Conservation (phyloP, 768 basidiomycete species). For the Psilocybe azurescens region DNA sequence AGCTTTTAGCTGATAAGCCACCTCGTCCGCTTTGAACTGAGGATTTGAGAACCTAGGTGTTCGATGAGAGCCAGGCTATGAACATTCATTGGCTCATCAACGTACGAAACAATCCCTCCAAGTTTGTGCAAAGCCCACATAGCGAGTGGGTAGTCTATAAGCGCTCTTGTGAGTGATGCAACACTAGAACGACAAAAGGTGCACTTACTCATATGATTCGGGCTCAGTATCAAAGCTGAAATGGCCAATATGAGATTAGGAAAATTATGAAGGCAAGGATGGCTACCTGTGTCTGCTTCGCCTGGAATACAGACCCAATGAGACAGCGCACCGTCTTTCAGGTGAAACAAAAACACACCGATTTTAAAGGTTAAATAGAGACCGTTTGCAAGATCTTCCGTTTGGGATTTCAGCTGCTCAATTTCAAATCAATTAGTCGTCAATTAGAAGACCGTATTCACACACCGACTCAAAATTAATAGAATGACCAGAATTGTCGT, state of each 20-base stretch:
- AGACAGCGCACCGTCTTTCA: neutral
- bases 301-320: slow-evolving; percentile 31
- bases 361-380: slow-evolving; percentile 39
- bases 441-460: neutral
- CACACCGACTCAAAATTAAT: slow-evolving; percentile 47
- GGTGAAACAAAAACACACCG: slow-evolving; percentile 30
- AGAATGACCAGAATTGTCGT: slow-evolving; percentile 49
- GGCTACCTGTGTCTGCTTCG: slow-evolving; percentile 56
- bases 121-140: slow-evolving; percentile 58
- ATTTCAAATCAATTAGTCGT: neutral
- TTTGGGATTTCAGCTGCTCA: slow-evolving; percentile 41
- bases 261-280: neutral
- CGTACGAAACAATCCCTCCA: slow-evolving; percentile 58
- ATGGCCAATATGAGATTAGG: neutral
- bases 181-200: neutral
- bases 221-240: slow-evolving; percentile 56
- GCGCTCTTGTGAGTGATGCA: neutral
- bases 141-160: slow-evolving; percentile 46
- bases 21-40: slow-evolving; percentile 54
- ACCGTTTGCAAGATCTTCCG: slow-evolving; percentile 46
- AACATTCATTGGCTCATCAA: neutral
- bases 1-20: slow-evolving; percentile 52
- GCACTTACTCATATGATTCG: slow-evolving; percentile 55
- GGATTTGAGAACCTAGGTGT: slow-evolving; percentile 58
- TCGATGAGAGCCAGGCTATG: neutral